Evolutionary conservation across 192 early-diverging fungal genomes (phyloP).

Genomic region (Coemansia reversa): DNA sequence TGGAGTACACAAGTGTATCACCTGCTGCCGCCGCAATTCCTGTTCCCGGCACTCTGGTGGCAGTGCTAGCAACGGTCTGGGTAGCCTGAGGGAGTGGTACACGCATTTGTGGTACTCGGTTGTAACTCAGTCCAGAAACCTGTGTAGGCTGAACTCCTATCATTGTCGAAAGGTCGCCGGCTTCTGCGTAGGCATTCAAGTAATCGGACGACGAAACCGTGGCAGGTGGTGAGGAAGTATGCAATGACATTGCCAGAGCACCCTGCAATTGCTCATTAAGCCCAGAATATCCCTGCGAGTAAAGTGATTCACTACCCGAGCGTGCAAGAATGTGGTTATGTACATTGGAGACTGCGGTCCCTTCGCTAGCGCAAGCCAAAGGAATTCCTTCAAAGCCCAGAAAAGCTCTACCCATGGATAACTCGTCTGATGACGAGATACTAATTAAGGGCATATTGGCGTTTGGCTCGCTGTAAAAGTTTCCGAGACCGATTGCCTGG

Average conservation of each 20-base stretch:
- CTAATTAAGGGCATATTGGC: neutral
- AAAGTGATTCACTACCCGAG: neutral
- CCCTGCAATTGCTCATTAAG: constrained; percentile 7
- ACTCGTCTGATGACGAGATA: neutral
- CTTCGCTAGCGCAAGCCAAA: neutral
- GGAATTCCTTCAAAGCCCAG: constrained; percentile 2
- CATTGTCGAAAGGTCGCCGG: constrained; percentile 11
- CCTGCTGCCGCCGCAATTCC: constrained; percentile 4
- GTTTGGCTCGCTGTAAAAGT: constrained; percentile 5
- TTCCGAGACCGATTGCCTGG: constrained; percentile 3
- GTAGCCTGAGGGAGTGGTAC: constrained; percentile 9
- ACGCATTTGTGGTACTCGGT: constrained; percentile 8
- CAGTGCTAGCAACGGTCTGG: neutral
- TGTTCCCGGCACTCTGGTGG: too few relatives aligned
- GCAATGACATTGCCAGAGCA: constrained; percentile 8
- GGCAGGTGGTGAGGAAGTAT: constrained; percentile 10
- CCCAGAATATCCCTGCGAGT: constrained; percentile 11
- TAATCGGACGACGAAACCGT: constrained; percentile 12
- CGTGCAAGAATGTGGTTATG: neutral
- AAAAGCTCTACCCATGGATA: neutral
- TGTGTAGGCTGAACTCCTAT: neutral
- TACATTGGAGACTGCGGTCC: neutral
- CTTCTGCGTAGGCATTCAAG: neutral
- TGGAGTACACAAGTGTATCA: constrained; percentile 10
- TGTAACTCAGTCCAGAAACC: constrained; percentile 7